Percentiles rank a stretch among this genome's conserved stretches.
Conservation (phyloP, 1,284 basidiomycete genomes). For the Coriolopsis trogii region DNA sequence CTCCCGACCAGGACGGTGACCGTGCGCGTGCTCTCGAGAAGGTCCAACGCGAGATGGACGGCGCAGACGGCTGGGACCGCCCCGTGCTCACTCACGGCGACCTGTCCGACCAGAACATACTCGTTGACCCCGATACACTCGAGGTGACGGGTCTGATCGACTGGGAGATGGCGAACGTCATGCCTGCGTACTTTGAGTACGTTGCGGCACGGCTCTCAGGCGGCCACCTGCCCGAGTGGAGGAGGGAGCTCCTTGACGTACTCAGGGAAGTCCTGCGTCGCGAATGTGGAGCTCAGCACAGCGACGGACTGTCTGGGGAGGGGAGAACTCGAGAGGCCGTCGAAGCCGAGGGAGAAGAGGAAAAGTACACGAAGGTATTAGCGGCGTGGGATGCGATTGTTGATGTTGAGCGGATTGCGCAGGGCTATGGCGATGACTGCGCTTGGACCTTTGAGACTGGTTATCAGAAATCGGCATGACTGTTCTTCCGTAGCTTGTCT, state of each 20-base stretch:
- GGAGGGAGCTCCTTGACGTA: conserved; percentile 5
- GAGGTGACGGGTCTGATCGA: conserved; percentile 10
- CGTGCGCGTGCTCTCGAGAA: neutral
- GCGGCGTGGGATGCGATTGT: neutral
- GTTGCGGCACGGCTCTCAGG: conserved; percentile 2
- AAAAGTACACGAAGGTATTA: conserved; percentile 2
- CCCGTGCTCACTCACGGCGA: conserved; percentile 33
- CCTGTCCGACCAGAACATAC: conserved; percentile 28
- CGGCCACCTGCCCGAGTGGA: conserved; percentile 3
- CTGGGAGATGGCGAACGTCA: conserved; percentile 12
- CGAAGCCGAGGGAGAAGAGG: neutral
- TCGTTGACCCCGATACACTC: conserved; percentile 21
- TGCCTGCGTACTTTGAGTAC: conserved; percentile 14
- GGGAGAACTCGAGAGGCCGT: neutral
- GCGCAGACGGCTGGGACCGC: neutral
- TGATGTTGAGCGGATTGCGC: neutral
- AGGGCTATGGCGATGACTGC: no score
- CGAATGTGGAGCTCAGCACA: conserved; percentile 3
- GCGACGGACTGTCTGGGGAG: neutral
- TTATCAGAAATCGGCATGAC: no score
- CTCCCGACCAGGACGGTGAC: neutral
- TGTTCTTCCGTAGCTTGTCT: no score
- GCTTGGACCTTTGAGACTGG: no score
- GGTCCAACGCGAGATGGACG: conserved; percentile 1
- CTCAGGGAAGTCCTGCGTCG: conserved; percentile 3